Base-by-base conservation (phyloP, 2,329 filamentous ascomycete genomes). In the Fusarium circinatum region DNA sequence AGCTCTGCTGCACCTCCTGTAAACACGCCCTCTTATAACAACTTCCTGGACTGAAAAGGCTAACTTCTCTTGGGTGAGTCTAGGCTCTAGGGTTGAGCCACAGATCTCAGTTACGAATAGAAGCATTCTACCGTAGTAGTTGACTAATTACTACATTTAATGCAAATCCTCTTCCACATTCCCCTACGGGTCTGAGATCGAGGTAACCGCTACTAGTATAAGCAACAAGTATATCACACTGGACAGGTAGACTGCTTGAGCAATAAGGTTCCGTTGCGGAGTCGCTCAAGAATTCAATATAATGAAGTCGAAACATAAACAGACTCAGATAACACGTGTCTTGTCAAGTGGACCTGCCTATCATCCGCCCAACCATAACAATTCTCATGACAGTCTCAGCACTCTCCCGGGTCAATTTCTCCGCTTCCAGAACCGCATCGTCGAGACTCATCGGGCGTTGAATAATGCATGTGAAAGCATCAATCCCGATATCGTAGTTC, bases 321-420 rank as follows among this genome's bases (percentile, higher is more conserved):
- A 30, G 20, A 24, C 8, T 39, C 20, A 39, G 15, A 56, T n/a
- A 30, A 18, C 20, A 39, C 24, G 8, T 71, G n/a, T 54, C 32
- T 26, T 14, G 22, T 58, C 14, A 49, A 4, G 32, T 15, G 30
- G 30, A 49, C 51, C 47, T 76, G 2, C 75, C 77, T 15, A 81
- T 51, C 78, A 80, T 80, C 34, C 77, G 70, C 47, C 80, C 80
- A 30, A 81, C 76, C 32, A 76, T 71, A 13, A 81, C 76, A 32
- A 81, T 81, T 38, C 80, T 76, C 80, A 81, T 81, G 1, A 81
- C 80, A 8, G 75, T 76, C 65, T 81, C 80, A 1, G 80, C 80
- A 24, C 80, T 81, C 70, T 81, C 80, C 45, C 70, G 70, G 2
- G 79, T 81, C 62, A 81, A 58, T 51, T 52, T 74, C 71, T 81